Conservation (phyloP, 179 eudicot genomes). For the Sideroxylon spinosum region DNA sequence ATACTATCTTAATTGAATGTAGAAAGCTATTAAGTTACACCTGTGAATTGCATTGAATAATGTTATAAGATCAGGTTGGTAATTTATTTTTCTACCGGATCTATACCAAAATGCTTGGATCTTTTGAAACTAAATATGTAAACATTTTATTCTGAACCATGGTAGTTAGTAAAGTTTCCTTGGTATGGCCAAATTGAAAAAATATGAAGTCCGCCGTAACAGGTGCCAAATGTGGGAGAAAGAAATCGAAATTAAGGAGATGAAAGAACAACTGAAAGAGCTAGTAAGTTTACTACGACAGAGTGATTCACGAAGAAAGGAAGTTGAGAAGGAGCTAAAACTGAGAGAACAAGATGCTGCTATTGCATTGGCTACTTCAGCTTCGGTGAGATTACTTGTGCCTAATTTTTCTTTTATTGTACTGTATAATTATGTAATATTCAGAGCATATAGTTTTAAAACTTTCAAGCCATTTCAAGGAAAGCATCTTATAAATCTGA, state of each 20-base stretch:
- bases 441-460: neutral
- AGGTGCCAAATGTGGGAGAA: conserved; percentile 87
- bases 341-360: conserved; percentile 79
- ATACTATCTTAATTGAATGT: neutral
- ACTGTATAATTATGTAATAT: neutral
- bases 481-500: neutral
- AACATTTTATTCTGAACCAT: neutral
- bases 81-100: neutral
- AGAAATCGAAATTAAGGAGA: conserved; percentile 78
- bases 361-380: conserved; percentile 61
- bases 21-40: neutral
- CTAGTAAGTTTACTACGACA: conserved; percentile 78
- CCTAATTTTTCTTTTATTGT: neutral
- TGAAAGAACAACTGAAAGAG: conserved; percentile 91
- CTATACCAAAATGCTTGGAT: neutral
- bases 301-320: conserved; percentile 87
- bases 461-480: neutral
- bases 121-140: neutral
- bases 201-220: conserved; percentile 10
- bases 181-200: neutral
- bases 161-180: neutral
- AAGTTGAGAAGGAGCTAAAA: conserved; percentile 87
- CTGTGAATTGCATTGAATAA: neutral
- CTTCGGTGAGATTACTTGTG: conserved; percentile 47
- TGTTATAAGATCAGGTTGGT: neutral